Base-by-base conservation (phyloP, 257 asterid species). In the Ophiorrhiza pumila region DNA sequence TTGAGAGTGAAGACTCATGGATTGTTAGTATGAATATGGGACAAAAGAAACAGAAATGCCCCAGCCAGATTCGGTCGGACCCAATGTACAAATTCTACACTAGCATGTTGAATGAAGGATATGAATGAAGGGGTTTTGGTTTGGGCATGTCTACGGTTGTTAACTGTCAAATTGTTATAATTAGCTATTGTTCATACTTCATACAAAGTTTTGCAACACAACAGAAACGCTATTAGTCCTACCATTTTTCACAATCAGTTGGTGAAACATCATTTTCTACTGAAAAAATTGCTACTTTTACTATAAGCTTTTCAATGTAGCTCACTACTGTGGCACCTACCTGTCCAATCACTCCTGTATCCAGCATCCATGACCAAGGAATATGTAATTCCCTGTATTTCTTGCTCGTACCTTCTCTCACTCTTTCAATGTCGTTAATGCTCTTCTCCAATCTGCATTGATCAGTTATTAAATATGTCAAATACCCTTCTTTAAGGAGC, bases 331-430 rank as follows among this genome's bases (percentile, higher is more conserved):
- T 71, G 75, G n/a, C 60, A 65, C 76, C 63, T 80, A 92, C 98
- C 92, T 82, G 88, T 71, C 88, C 87, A 52, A 77, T 86, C 65
- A 84, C 81, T 37, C 98, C 94, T 1, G 90, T 82, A 58, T 92
- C 98, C 78, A 86, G 65, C 98, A 90, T 91, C 98, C 98, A 92
- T 65, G 85, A 73, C 80, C 87, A 78, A 7, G 98, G 98, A 76
- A 92, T 90, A 53, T 85, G 87, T 35, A 82, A 78, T 14, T 80
- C 84, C 76, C 80, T 80, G 87, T 87, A 92, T 74, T 87, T 80
- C 78, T 86, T 91, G 18, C 87, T 73, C 5, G 90, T 78, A 0
- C 95, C 88, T 72, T 92, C 97, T 75, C 96, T 82, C 81, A 87
- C 69, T 59, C 95, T 85, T 35, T 91, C 93, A 75, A 92, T 77